These are phyloP conservation scores for Aphanomyces invadans DNA, from an alignment of 352 stramenopile species.

Conservation along the genomic window DNA sequence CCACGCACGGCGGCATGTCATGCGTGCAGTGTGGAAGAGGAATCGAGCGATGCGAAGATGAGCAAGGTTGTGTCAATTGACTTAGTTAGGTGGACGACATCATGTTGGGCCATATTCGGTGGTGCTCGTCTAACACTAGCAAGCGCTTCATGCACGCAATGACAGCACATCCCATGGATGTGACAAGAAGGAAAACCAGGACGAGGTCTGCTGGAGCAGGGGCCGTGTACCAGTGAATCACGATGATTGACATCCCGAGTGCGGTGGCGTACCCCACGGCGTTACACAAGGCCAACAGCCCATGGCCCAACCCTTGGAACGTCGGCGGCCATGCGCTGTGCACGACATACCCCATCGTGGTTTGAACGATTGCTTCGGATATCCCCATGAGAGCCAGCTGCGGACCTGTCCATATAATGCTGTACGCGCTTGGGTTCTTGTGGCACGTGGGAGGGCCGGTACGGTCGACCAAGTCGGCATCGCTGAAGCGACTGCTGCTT, in stretches of 20 bases:
- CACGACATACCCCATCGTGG: background rate
- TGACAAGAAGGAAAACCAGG: constrained; percentile 1
- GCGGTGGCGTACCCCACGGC: background rate
- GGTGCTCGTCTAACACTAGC: background rate
- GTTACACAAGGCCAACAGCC: constrained; percentile 2
- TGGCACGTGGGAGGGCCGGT: constrained; percentile 8
- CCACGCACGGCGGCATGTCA: too few species aligned
- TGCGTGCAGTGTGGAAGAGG: too few species aligned
- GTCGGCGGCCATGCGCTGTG: background rate
- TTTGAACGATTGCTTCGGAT: background rate
- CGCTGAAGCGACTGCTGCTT: constrained; percentile 3
- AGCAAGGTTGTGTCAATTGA: too few species aligned
- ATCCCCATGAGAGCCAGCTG: background rate
- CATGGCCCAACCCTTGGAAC: background rate
- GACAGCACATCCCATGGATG: constrained; percentile 1
- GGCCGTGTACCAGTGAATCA: background rate
- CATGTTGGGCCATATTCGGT: constrained; percentile 1
- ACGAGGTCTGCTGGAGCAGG: constrained; percentile 6
- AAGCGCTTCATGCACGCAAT: constrained; percentile 16
- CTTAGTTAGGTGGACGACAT: background rate
- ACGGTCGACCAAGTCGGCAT: background rate
- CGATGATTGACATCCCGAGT: background rate
- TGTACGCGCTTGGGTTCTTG: background rate
- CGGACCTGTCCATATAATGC: background rate
- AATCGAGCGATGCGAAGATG: too few species aligned